phyloP scores from a whole-genome alignment of 805 yeast species.

The Myxozyma udenii region DNA sequence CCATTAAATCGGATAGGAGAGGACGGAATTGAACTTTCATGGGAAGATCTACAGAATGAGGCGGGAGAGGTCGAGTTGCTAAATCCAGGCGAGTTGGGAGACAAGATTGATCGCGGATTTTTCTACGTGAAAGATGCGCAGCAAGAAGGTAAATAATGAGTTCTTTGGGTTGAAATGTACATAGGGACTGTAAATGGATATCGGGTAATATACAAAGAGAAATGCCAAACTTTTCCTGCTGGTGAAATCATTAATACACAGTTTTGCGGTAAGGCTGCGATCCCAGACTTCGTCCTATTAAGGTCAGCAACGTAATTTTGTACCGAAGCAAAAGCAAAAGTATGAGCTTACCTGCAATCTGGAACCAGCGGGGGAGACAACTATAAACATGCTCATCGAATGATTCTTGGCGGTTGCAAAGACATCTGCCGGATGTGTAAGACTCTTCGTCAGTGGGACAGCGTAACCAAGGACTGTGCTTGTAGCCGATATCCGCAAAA shows the following conservation, averaged over 20 bases:
- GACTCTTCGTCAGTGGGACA: slow-evolving; percentile 31
- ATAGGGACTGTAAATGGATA: neutral
- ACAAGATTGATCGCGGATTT: slow-evolving; percentile 19
- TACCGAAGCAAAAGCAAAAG: too few relatives aligned
- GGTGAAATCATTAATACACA: neutral
- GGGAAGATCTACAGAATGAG: slow-evolving; percentile 24
- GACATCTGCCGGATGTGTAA: slow-evolving; percentile 27
- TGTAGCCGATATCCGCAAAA: slow-evolving; percentile 60
- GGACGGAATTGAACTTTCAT: slow-evolving; percentile 12
- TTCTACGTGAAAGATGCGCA: slow-evolving; percentile 12
- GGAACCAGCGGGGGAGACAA: slow-evolving; percentile 32
- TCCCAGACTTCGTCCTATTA: slow-evolving; percentile 28
- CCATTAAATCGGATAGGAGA: slow-evolving; percentile 35
- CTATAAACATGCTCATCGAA: slow-evolving; percentile 32
- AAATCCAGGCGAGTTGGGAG: slow-evolving; percentile 5
- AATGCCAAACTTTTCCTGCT: neutral
- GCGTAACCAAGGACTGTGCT: slow-evolving; percentile 50
- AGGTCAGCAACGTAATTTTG: too few relatives aligned
- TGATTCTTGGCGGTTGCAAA: slow-evolving; percentile 28
- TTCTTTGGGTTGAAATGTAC: neutral
- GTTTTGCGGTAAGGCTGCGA: slow-evolving; percentile 23
- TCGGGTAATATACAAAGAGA: neutral
- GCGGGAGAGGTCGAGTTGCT: slow-evolving; percentile 15
- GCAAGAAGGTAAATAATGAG: neutral
- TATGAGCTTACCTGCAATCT: slow-evolving; percentile 28